phyloP scores from a whole-genome alignment of 768 basidiomycete species.

The Crepidotus variabilis region DNA sequence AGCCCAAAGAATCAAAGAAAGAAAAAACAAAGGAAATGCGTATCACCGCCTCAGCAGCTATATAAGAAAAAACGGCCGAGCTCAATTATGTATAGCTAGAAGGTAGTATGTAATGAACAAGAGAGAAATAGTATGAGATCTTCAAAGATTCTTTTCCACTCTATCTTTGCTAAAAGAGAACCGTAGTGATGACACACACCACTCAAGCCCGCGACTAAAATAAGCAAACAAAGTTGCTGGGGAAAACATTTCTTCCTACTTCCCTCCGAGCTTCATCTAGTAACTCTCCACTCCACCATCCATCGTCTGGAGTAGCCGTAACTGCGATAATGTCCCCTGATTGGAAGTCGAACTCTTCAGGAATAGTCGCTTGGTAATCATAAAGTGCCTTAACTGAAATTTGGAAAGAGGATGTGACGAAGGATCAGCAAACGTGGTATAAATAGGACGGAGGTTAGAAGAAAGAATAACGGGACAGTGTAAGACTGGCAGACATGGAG shows the following conservation, averaged over 20 bases:
- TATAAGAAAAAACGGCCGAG: too few relatives aligned
- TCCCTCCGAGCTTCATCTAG: constrained; percentile 70
- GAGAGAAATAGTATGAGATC: background rate
- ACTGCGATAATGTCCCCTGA: constrained; percentile 96
- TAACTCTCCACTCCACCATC: constrained; percentile 95
- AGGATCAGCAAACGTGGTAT: background rate
- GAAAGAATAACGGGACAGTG: background rate
- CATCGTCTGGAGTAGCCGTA: constrained; percentile 90
- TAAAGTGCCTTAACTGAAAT: constrained; percentile 80
- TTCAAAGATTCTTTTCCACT: background rate
- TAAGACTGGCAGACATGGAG: background rate
- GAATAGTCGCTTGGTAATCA: constrained; percentile 79
- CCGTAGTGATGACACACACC: background rate
- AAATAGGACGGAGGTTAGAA: background rate
- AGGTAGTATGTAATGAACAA: background rate
- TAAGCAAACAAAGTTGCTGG: constrained; percentile 82
- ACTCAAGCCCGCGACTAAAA: constrained; percentile 38
- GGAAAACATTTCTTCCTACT: constrained; percentile 75
- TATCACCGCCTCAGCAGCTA: too few relatives aligned
- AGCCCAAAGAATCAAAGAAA: too few relatives aligned
- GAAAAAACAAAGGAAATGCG: too few relatives aligned
- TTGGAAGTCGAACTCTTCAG: constrained; percentile 96
- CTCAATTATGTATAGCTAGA: too few relatives aligned
- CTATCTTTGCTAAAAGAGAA: background rate
- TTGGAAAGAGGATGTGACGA: background rate